Conservation (phyloP, 23 red algal species). For the Cyanidium caldarium region DNA sequence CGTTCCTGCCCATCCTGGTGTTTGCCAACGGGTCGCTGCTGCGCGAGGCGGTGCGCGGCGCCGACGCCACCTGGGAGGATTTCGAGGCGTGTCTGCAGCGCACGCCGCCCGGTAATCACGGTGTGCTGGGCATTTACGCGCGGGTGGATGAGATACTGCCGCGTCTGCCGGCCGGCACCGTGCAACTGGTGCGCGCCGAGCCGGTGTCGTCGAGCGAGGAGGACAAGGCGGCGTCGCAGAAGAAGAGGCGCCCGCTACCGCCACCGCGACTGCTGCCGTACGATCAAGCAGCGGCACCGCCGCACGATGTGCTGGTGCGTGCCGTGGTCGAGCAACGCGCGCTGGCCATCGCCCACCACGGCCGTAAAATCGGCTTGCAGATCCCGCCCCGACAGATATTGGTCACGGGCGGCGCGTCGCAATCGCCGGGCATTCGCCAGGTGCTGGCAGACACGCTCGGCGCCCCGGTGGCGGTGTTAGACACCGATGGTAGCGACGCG, state of each 20-base stretch:
- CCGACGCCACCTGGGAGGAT: background rate
- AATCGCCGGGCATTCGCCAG: background rate
- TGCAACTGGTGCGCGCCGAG: background rate
- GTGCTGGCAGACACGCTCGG: slow-evolving; percentile 29
- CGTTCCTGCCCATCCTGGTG: slow-evolving; percentile 23
- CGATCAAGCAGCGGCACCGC: background rate
- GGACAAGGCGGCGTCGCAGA: background rate
- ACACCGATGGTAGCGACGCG: no score
- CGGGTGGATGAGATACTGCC: slow-evolving; percentile 25
- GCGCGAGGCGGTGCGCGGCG: slow-evolving; percentile 13
- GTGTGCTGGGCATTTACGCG: slow-evolving; percentile 12
- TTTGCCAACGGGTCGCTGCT: slow-evolving; percentile 29
- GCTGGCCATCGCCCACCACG: slow-evolving; percentile 19
- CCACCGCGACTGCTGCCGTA: background rate
- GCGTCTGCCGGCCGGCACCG: background rate
- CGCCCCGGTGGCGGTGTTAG: slow-evolving; percentile 5
- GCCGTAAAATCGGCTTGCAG: slow-evolving; percentile 7
- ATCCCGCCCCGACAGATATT: slow-evolving; percentile 1
- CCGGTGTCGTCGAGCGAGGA: background rate
- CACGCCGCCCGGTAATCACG: slow-evolving; percentile 28
- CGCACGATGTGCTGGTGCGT: slow-evolving; percentile 12
- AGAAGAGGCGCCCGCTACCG: background rate
- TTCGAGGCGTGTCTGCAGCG: slow-evolving; percentile 10
- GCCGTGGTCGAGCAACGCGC: slow-evolving; percentile 20
- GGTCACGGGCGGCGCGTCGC: slow-evolving; percentile 23